Base-by-base conservation (phyloP, 1,284 basidiomycete genomes). In the Melampsora larici-populina region DNA sequence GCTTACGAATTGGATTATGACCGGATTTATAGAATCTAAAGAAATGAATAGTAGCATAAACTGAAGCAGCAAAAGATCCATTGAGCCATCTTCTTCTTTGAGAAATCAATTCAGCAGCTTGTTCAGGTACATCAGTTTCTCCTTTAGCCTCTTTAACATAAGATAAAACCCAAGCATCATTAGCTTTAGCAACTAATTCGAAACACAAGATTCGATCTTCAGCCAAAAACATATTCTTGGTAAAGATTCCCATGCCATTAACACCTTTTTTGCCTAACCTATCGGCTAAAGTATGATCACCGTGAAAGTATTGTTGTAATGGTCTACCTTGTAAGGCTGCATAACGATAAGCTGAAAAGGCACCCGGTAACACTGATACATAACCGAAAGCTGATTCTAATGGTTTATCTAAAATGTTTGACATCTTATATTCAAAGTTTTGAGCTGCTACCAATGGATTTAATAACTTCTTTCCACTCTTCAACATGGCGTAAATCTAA, bases 351-450 rank as follows among this genome's bases (percentile, higher is more conserved):
- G 94, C 94, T 8, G 93, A 95, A 87, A 98, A 98, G 68, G 95
- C 95, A 83, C 95, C 95, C 67, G 96, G 96, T 78, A 98, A 86
- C 79, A 97, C 95, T 64, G 93, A 94, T 7, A 83, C 82, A 79
- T 97, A 98, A 72, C 95, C 96, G 82, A 98, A 98, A 80, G 90
- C 91, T 82, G 92, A 94, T 85, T 98, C 95, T 65, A 96, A 87
- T 2, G 95, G 95, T 84, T 96, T 84, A 89, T 92, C 92, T 33
- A 95, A 86, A 81, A 97, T 96, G 84, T 95, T 95, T 51, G 92
- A 94, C 92, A 95, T 95, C 86, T 93, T 97, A 86, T 98, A 98
- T 85, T 99, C 96, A 82, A 99, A 98, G 85, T 98, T 98, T 84
- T 98, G 96, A 31, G 78, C 83, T 7, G 83, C 84, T 11, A 93